Percentiles rank a stretch among this genome's conserved stretches.
These are phyloP conservation scores for Schrenkiella parvula DNA, from an alignment of 345 rosid species.

Conservation along the genomic window DNA sequence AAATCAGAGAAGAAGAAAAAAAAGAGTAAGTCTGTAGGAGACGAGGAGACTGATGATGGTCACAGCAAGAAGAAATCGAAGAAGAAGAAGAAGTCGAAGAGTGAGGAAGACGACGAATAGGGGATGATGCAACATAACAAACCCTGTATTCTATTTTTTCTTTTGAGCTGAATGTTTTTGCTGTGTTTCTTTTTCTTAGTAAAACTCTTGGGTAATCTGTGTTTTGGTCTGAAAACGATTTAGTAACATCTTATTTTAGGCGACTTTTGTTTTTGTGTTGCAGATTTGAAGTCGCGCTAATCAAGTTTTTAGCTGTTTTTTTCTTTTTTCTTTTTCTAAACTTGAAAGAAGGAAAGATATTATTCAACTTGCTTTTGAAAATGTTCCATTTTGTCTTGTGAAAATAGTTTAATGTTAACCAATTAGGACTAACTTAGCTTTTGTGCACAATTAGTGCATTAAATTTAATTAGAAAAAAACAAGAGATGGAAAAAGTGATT, in stretches of 20 bases:
- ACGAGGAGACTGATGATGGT: slow-evolving; percentile 20
- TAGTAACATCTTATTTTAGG: neutral
- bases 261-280: neutral
- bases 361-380: neutral
- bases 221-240: slow-evolving; percentile 12
- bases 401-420: neutral
- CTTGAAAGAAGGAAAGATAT: neutral
- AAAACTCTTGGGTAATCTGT: neutral
- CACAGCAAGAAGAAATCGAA: slow-evolving; percentile 27
- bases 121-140: slow-evolving; percentile 14
- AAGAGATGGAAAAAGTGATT: neutral
- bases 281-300: neutral
- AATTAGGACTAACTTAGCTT: neutral
- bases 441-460: neutral
- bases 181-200: neutral
- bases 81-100: slow-evolving; percentile 35
- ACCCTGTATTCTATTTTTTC: slow-evolving; percentile 17
- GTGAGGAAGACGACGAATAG: slow-evolving; percentile 23
- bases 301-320: neutral
- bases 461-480: neutral
- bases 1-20: slow-evolving; percentile 33
- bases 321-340: neutral
- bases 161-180: neutral
- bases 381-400: neutral
- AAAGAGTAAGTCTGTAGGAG: slow-evolving; percentile 32